Evolutionary conservation across 2,329 filamentous ascomycete species (phyloP).

Genomic region (Coniella lustricola): DNA sequence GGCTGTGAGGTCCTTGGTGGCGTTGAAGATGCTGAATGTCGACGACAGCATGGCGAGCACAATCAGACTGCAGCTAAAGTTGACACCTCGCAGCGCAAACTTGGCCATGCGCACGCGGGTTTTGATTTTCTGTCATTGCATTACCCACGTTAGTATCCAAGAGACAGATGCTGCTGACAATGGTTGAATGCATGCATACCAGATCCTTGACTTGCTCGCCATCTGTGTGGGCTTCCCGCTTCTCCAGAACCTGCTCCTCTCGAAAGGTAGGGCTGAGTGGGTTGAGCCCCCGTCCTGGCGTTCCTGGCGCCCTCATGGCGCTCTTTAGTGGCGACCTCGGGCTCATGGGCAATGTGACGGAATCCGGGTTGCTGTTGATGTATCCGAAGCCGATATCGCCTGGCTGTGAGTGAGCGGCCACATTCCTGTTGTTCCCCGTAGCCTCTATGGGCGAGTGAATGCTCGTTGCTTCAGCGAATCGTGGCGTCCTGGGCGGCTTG

Average conservation of each 20-base stretch:
- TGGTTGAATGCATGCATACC: slow-evolving; percentile 47
- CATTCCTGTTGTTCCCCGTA: slow-evolving; percentile 41
- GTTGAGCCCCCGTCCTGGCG: slow-evolving; percentile 67
- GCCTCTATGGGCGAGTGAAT: slow-evolving; percentile 69
- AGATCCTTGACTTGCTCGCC: slow-evolving; percentile 82
- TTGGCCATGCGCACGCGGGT: slow-evolving; percentile 87
- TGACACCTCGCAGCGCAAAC: slow-evolving; percentile 88
- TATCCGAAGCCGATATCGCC: slow-evolving; percentile 92
- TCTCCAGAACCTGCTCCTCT: slow-evolving; percentile 81
- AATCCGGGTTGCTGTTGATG: slow-evolving; percentile 56
- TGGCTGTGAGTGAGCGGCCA: slow-evolving; percentile 60
- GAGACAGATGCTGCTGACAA: neutral
- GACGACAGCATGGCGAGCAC: slow-evolving; percentile 83
- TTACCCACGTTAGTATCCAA: slow-evolving; percentile 19
- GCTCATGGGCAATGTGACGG: slow-evolving; percentile 56
- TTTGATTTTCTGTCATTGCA: slow-evolving; percentile 69
- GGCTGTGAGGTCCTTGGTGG: slow-evolving; percentile 65
- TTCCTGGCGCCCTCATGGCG: slow-evolving; percentile 81
- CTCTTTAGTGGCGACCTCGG: slow-evolving; percentile 81
- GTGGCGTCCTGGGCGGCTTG: slow-evolving; percentile 65
- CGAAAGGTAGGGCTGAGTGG: slow-evolving; percentile 85
- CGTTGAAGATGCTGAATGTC: slow-evolving; percentile 89
- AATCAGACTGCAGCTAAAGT: slow-evolving; percentile 94
- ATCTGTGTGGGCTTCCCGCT: slow-evolving; percentile 72
- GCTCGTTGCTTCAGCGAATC: slow-evolving; percentile 74